Percentiles rank a stretch among this genome's conserved stretches.
These are phyloP conservation scores for Fraxinus pennsylvanica DNA, from an alignment of 257 asterid genomes.

Conservation along the genomic window DNA sequence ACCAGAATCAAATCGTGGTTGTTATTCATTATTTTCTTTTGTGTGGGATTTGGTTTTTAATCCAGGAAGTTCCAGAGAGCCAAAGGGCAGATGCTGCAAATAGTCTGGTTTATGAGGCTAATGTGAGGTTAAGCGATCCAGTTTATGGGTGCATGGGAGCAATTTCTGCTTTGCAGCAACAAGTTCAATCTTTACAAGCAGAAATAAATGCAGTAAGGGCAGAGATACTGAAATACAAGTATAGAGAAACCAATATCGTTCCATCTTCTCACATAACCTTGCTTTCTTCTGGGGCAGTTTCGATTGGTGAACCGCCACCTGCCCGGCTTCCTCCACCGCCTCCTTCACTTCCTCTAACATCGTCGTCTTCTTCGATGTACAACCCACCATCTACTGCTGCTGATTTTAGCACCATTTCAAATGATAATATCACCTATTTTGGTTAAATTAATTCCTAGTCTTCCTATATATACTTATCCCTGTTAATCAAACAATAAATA, in stretches of 20 bases:
- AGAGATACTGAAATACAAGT: constrained; percentile 62
- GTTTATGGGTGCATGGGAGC: constrained; percentile 93
- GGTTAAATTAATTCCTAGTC: constrained; percentile 38
- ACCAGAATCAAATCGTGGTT: too few relatives aligned
- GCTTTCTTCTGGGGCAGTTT: constrained; percentile 49
- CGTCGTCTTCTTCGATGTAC: constrained; percentile 44
- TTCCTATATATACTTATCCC: constrained; percentile 20
- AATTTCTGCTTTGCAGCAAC: constrained; percentile 67
- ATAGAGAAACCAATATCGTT: constrained; percentile 26
- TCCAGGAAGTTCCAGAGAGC: constrained; percentile 74
- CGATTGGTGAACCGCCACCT: constrained; percentile 41
- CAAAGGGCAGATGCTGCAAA: constrained; percentile 83
- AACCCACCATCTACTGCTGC: constrained; percentile 42
- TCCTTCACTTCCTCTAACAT: constrained; percentile 24
- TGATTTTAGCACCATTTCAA: constrained; percentile 52
- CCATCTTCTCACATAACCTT: constrained; percentile 40
- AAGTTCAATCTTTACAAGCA: constrained; percentile 58
- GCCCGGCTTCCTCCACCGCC: constrained; percentile 21
- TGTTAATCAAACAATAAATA: constrained; percentile 24
- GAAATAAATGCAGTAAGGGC: constrained; percentile 53
- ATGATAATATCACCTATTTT: constrained; percentile 58
- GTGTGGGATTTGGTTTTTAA: not conserved
- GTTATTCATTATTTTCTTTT: too few relatives aligned
- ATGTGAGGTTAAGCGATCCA: constrained; percentile 77
- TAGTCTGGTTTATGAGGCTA: constrained; percentile 82